Evolutionary conservation across 2,329 filamentous ascomycete species (phyloP).

Genomic region (Ascochyta rabiei): DNA sequence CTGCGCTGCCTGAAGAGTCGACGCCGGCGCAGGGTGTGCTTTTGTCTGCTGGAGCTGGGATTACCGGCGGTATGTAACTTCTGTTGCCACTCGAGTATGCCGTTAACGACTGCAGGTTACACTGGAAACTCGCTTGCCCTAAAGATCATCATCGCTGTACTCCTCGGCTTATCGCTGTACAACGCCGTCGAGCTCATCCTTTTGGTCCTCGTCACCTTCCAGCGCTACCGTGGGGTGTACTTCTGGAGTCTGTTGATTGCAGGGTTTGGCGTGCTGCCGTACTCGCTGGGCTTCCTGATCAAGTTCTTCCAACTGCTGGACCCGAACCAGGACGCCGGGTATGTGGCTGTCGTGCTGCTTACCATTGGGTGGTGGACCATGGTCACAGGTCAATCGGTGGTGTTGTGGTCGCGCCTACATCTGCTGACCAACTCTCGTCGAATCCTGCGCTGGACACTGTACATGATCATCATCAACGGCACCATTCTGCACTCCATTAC

Average conservation of each 20-base stretch:
- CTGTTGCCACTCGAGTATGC: background rate
- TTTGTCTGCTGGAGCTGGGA: conserved; percentile 38
- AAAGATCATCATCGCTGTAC: conserved; percentile 45
- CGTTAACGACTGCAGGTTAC: conserved; percentile 29
- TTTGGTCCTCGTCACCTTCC: conserved; percentile 56
- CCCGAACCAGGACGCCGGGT: conserved; percentile 29
- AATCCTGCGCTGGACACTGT: conserved; percentile 57
- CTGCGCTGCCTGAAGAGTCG: conserved; percentile 17
- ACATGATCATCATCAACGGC: conserved; percentile 64
- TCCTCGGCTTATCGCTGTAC: conserved; percentile 46
- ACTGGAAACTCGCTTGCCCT: conserved; percentile 39
- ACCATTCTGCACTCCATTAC: conserved; percentile 61
- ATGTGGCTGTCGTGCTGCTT: conserved; percentile 53
- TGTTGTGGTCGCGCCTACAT: conserved; percentile 68
- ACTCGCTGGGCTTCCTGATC: conserved; percentile 56
- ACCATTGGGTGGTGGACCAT: conserved; percentile 64
- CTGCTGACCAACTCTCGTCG: conserved; percentile 60
- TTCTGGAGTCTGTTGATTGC: conserved; percentile 57
- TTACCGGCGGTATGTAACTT: conserved; percentile 36
- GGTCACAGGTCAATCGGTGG: conserved; percentile 66
- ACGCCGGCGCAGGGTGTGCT: conserved; percentile 38
- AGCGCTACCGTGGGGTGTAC: conserved; percentile 55
- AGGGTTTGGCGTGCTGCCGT: conserved; percentile 54
- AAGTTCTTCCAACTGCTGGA: conserved; percentile 48
- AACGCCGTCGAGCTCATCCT: conserved; percentile 54